Evolutionary conservation across 495 filamentous ascomycete species (phyloP).

Genomic region (Podospora australis): DNA sequence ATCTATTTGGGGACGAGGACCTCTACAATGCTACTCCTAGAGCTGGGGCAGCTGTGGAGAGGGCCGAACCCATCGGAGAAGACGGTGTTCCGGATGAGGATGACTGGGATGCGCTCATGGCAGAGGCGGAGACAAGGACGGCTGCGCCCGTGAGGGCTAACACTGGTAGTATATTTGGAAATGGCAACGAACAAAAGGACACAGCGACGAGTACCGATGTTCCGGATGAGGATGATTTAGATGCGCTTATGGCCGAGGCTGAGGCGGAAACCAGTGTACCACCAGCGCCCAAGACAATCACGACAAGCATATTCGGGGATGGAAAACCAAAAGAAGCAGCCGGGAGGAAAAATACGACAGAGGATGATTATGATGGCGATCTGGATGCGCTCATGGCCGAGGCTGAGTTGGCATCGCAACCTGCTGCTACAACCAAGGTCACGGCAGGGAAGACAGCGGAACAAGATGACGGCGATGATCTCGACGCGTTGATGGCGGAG

Average conservation of each 20-base stretch:
- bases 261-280: slow-evolving; percentile 25
- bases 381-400: slow-evolving; percentile 44
- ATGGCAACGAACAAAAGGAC: slow-evolving; percentile 4
- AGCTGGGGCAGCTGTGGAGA: background rate
- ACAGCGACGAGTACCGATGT: slow-evolving; percentile 19
- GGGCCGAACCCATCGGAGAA: no score
- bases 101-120: slow-evolving; percentile 46
- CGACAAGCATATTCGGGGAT: slow-evolving; percentile 17
- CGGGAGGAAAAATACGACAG: background rate
- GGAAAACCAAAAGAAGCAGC: slow-evolving; percentile 9
- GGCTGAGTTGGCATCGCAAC: no score
- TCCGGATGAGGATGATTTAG: slow-evolving; percentile 44
- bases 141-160: no score
- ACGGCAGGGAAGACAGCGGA: background rate
- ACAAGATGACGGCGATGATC: slow-evolving; percentile 21
- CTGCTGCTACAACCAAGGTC: background rate
- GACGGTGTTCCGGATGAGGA: slow-evolving; percentile 42
- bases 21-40: slow-evolving; percentile 38
- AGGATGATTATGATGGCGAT: slow-evolving; percentile 28
- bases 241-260: slow-evolving; percentile 44
- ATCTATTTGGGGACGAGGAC: slow-evolving; percentile 35
- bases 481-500: slow-evolving; percentile 45
- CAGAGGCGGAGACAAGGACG: slow-evolving; percentile 41
- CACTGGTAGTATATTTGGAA: slow-evolving; percentile 3
- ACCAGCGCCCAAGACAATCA: background rate